These are phyloP conservation scores for Mycena floridula DNA, from an alignment of 768 basidiomycete species.

Conservation along the genomic window DNA sequence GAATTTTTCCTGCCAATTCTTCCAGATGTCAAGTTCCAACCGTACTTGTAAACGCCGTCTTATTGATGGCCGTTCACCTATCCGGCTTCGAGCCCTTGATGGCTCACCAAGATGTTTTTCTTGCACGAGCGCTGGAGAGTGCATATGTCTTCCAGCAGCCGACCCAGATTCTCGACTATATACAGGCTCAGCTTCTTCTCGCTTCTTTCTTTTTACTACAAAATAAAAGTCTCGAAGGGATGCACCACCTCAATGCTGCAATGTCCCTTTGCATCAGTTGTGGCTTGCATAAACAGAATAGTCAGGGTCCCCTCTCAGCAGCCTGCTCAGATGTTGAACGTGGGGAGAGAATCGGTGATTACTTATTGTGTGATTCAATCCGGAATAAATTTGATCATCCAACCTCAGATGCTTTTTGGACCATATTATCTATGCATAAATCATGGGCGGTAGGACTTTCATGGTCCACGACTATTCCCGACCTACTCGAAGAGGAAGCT, in stretches of 20 bases:
- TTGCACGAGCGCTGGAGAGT: conserved; percentile 21
- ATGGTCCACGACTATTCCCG: conserved; percentile 21
- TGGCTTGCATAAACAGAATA: conserved; percentile 9
- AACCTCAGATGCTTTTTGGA: conserved; percentile 35
- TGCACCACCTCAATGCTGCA: conserved; percentile 14
- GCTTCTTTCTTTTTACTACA: conserved; percentile 13
- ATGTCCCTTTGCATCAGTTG: conserved; percentile 13
- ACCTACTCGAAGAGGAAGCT: conserved; percentile 20
- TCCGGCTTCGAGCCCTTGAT: conserved; percentile 15
- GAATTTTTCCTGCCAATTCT: conserved; percentile 12
- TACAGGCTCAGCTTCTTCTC: conserved; percentile 39
- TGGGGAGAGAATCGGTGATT: conserved; percentile 31
- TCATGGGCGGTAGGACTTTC: conserved; percentile 22
- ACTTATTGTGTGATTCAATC: too few relatives aligned
- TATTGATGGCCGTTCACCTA: conserved; percentile 24
- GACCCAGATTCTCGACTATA: conserved; percentile 27
- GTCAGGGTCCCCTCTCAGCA: conserved; percentile 6
- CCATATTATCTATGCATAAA: conserved; percentile 26
- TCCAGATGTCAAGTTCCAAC: conserved; percentile 16
- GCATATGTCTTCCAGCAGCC: conserved; percentile 16
- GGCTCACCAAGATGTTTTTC: conserved; percentile 23
- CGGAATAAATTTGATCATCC: too few relatives aligned
- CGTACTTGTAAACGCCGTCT: conserved; percentile 20
- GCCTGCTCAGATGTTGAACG: conserved; percentile 25
- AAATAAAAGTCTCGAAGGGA: conserved; percentile 12